A percentile compares a stretch with the other conserved stretches of the same genome.
phyloP scores from a whole-genome alignment of 1,284 basidiomycete genomes.

The Jaminaea rosea region DNA sequence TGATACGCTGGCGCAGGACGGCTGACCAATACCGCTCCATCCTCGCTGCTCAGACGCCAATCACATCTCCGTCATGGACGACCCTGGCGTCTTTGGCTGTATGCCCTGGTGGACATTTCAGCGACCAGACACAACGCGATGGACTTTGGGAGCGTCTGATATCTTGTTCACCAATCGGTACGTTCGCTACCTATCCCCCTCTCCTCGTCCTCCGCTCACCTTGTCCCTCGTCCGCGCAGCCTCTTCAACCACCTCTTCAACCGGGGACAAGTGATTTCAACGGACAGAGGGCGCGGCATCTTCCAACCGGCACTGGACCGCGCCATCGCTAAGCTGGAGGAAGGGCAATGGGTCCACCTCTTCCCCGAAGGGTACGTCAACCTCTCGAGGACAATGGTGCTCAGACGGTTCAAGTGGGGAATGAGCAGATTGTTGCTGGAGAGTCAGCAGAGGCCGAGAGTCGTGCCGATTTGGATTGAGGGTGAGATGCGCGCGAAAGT shows the following conservation, averaged over 20 bases:
- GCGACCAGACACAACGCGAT: slow-evolving; percentile 56
- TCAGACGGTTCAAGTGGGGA: slow-evolving; percentile 92
- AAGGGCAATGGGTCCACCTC: slow-evolving; percentile 85
- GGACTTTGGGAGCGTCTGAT: slow-evolving; percentile 82
- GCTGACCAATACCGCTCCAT: too few species aligned
- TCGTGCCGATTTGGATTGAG: slow-evolving; percentile 88
- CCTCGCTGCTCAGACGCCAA: too few species aligned
- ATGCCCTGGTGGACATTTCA: slow-evolving; percentile 19
- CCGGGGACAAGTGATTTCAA: slow-evolving; percentile 85
- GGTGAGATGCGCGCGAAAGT: slow-evolving; percentile 47
- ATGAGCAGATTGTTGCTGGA: slow-evolving; percentile 57
- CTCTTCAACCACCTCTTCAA: slow-evolving; percentile 64
- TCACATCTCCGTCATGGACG: slow-evolving; percentile 19
- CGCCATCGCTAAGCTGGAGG: slow-evolving; percentile 68
- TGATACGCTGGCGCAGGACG: too few species aligned
- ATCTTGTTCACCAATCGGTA: slow-evolving; percentile 82
- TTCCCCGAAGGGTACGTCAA: slow-evolving; percentile 90
- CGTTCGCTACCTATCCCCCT: slow-evolving; percentile 1
- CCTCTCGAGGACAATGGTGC: slow-evolving; percentile 53
- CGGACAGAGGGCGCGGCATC: slow-evolving; percentile 77
- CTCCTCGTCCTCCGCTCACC: not conserved
- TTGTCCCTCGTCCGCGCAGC: slow-evolving; percentile 3
- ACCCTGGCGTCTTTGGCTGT: slow-evolving; percentile 35
- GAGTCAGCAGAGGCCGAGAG: slow-evolving; percentile 53
- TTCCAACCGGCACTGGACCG: slow-evolving; percentile 77